Conservation (phyloP, 306 rosid species). For the Mimosa bimucronata region DNA sequence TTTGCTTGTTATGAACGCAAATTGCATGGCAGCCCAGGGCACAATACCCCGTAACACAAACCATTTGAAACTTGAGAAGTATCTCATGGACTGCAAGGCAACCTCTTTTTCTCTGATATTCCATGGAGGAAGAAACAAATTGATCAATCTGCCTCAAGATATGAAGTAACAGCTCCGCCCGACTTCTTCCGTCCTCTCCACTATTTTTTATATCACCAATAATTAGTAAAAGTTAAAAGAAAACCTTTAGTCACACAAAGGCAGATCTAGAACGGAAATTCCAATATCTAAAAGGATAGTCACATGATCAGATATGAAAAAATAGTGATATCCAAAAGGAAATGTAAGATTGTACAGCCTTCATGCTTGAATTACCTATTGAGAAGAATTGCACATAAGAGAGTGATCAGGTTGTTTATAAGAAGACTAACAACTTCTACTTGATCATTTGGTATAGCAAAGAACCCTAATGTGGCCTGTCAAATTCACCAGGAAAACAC, state of each 20-base stretch:
- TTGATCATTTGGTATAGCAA: constrained; percentile 93
- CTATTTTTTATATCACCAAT: constrained; percentile 50
- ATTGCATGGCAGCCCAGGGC: constrained; percentile 88
- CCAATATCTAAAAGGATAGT: constrained; percentile 1
- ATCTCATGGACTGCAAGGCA: constrained; percentile 91
- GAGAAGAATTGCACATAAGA: constrained; percentile 94
- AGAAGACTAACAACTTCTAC: constrained; percentile 76
- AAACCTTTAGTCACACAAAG: constrained; percentile 13
- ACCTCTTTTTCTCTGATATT: constrained; percentile 91
- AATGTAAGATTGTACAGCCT: constrained; percentile 25
- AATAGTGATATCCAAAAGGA: constrained; percentile 24
- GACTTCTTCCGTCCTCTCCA: constrained; percentile 99
- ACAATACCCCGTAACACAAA: constrained; percentile 85
- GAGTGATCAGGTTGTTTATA: constrained; percentile 87
- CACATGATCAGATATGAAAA: not conserved
- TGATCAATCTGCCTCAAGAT: constrained; percentile 95
- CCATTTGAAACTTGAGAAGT: constrained; percentile 89
- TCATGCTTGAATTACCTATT: constrained; percentile 64
- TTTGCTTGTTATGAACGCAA: constrained; percentile 77
- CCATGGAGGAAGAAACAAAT: constrained; percentile 80
- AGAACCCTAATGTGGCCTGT: constrained; percentile 98
- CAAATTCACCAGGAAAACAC: constrained; percentile 45
- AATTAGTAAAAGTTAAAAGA: constrained; percentile 40
- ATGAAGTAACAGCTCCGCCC: constrained; percentile 87
- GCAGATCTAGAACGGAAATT: constrained; percentile 11